These are phyloP conservation scores for Coniella lustricola DNA, from an alignment of 2,329 filamentous ascomycete genomes.

Conservation along the genomic window DNA sequence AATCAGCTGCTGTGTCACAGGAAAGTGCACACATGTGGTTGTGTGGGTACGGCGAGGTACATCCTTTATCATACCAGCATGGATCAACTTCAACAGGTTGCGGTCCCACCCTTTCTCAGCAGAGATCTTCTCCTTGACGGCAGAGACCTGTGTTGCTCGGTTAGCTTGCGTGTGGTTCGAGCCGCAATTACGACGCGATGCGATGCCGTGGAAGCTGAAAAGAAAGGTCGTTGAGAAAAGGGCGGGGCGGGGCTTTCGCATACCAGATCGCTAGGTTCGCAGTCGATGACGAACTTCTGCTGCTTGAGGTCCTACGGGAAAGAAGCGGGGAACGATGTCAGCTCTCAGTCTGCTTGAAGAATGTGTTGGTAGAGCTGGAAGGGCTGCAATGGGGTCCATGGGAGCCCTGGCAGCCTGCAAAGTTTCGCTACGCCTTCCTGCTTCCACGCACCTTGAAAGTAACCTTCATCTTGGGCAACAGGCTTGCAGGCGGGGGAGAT, in stretches of 20 bases:
- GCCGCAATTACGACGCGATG: not conserved
- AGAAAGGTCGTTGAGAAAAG: constrained; percentile 4
- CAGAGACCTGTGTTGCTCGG: constrained; percentile 59
- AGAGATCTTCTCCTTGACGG: constrained; percentile 88
- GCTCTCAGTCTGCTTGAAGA: constrained; percentile 7
- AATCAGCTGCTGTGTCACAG: constrained; percentile 20
- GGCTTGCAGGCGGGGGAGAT: constrained; percentile 27
- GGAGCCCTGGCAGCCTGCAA: too few relatives aligned
- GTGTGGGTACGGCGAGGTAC: too few relatives aligned
- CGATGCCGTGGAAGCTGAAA: not conserved
- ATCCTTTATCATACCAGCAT: constrained; percentile 70
- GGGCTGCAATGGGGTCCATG: too few relatives aligned
- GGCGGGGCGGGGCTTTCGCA: constrained; percentile 32
- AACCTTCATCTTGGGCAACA: constrained; percentile 56
- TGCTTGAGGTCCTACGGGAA: constrained; percentile 85
- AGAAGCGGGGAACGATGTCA: constrained; percentile 16
- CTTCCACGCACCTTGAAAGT: constrained; percentile 58
- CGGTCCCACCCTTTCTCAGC: constrained; percentile 92
- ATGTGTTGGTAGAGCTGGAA: too few relatives aligned
- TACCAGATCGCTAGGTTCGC: constrained; percentile 88
- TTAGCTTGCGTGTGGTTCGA: constrained; percentile 18
- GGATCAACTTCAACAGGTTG: constrained; percentile 90
- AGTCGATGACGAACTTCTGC: constrained; percentile 95
- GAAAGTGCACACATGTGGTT: not conserved
- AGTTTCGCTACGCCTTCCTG: too few relatives aligned